A percentile compares a stretch with the other conserved stretches of the same genome.
These are phyloP conservation scores for Suhomyces wounanorum DNA, from an alignment of 1,139 yeast genomes.

Conservation along the genomic window DNA sequence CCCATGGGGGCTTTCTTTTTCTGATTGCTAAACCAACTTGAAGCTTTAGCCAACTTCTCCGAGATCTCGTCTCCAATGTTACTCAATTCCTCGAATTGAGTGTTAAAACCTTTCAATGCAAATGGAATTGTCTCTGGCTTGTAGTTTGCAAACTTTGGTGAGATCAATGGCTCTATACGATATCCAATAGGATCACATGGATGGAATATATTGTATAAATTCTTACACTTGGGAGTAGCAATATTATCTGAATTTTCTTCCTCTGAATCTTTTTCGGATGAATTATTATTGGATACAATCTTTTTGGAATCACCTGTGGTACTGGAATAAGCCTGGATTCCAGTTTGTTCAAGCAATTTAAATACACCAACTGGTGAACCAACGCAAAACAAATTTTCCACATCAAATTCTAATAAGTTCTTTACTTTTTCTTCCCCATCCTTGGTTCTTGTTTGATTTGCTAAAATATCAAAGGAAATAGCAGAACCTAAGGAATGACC, in stretches of 20 bases:
- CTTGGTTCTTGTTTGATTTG: conserved; percentile 45
- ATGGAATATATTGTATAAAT: conserved; percentile 77
- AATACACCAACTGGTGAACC: conserved; percentile 94
- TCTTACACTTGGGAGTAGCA: conserved; percentile 54
- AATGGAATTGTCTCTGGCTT: conserved; percentile 65
- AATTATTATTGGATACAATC: not conserved
- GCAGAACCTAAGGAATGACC: conserved; percentile 95
- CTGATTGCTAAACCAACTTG: conserved; percentile 41
- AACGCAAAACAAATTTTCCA: conserved; percentile 72
- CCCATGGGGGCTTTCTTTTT: conserved; percentile 17
- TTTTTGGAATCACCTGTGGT: not conserved
- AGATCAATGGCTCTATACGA: conserved; percentile 78
- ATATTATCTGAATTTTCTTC: conserved; percentile 8
- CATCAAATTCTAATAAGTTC: conserved; percentile 61
- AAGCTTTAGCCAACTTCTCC: conserved; percentile 47
- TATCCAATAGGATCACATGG: conserved; percentile 90
- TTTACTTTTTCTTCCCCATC: conserved; percentile 19
- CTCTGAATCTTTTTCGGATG: not conserved
- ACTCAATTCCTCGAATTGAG: conserved; percentile 44
- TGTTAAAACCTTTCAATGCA: conserved; percentile 51
- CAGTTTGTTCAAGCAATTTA: conserved; percentile 63
- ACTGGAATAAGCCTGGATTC: conserved; percentile 29
- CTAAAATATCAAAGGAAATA: conserved; percentile 74
- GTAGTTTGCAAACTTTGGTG: conserved; percentile 52
- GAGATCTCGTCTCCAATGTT: conserved; percentile 47